Conservation (phyloP, 2,329 filamentous ascomycete genomes). For the Sporothrix mexicana region DNA sequence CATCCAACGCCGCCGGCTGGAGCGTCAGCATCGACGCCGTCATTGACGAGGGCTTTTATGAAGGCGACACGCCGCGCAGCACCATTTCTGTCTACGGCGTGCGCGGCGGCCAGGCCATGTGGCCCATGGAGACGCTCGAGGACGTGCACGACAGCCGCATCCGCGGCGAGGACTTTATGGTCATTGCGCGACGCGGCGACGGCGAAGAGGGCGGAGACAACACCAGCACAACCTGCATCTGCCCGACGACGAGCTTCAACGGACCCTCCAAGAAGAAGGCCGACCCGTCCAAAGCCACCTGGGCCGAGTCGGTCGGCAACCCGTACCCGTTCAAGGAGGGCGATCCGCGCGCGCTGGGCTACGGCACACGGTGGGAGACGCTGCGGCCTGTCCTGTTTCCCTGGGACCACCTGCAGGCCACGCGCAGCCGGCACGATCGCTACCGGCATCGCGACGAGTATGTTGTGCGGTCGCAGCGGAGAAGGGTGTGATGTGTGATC, state of each 20-base stretch:
- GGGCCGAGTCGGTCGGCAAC: constrained; percentile 18
- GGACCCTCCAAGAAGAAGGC: not conserved
- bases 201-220: not conserved
- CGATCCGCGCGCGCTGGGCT: constrained; percentile 37
- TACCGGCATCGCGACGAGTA: constrained; percentile 39
- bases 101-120: constrained; percentile 56
- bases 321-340: constrained; percentile 34
- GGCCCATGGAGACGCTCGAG: constrained; percentile 44
- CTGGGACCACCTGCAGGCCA: constrained; percentile 36
- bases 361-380: constrained; percentile 36
- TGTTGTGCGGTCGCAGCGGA: constrained; percentile 29
- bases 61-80: constrained; percentile 47
- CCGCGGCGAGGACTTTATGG: constrained; percentile 37
- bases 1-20: constrained; percentile 14
- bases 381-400: constrained; percentile 38
- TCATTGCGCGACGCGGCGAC: constrained; percentile 35
- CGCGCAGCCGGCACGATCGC: constrained; percentile 34
- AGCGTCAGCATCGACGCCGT: constrained; percentile 32
- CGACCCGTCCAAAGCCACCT: constrained; percentile 14
- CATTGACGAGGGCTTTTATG: constrained; percentile 34
- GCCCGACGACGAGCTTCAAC: not conserved
- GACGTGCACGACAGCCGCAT: constrained; percentile 37
- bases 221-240: not conserved
- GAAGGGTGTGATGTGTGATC: not conserved
- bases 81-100: constrained; percentile 61